A percentile compares a stretch with the other conserved stretches of the same genome.
phyloP scores from a whole-genome alignment of 2,329 filamentous ascomycete genomes.

The Exserohilum turcica region DNA sequence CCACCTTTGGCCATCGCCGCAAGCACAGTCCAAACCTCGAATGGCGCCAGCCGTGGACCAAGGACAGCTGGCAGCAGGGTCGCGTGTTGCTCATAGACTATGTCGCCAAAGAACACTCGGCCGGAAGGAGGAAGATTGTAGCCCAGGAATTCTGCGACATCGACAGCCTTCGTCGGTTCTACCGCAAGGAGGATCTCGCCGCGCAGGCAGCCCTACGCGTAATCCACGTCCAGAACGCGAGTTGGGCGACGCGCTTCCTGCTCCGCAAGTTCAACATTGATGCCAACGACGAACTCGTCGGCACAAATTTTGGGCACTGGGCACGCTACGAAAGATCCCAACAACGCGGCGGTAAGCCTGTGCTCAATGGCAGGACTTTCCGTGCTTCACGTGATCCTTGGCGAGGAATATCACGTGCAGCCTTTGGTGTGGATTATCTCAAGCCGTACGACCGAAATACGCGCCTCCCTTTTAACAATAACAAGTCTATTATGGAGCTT shows the following conservation, averaged over 20 bases:
- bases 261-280: conserved; percentile 60
- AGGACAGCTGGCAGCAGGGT: conserved; percentile 47
- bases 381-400: conserved; percentile 57
- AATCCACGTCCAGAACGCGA: conserved; percentile 60
- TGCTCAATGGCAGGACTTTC: conserved; percentile 59
- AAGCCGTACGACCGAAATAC: conserved; percentile 49
- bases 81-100: conserved; percentile 60
- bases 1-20: conserved; percentile 33
- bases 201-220: conserved; percentile 46
- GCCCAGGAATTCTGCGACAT: conserved; percentile 57
- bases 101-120: conserved; percentile 47
- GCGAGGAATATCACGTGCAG: conserved; percentile 56
- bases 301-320: conserved; percentile 58
- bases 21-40: conserved; percentile 45
- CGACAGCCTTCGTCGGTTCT: conserved; percentile 52
- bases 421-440: conserved; percentile 60
- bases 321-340: conserved; percentile 55
- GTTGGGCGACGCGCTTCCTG: conserved; percentile 57
- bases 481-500: conserved; percentile 56
- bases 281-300: conserved; percentile 54
- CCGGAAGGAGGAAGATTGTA: conserved; percentile 51
- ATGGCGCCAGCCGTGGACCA: conserved; percentile 47
- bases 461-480: conserved; percentile 29
- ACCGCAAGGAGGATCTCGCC: conserved; percentile 45
- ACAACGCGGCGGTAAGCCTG: conserved; percentile 56